These are phyloP conservation scores for Euryodendron excelsum DNA, from an alignment of 148 eudicot species.

Conservation along the genomic window DNA sequence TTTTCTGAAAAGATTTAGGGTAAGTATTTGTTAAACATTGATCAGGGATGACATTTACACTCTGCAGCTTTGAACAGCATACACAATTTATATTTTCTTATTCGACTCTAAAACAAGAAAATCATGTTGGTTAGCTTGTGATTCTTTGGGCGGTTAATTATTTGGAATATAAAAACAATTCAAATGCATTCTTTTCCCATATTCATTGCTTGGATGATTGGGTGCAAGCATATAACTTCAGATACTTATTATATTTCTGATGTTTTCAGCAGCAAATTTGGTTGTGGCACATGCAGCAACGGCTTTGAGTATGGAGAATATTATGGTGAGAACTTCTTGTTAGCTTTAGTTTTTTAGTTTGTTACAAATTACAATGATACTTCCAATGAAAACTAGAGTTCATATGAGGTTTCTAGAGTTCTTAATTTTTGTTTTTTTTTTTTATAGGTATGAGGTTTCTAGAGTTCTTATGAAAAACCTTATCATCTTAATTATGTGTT, in stretches of 20 bases:
- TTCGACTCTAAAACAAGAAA: background rate
- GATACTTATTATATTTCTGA: background rate
- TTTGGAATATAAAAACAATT: background rate
- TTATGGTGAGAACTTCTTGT: slow-evolving; percentile 37
- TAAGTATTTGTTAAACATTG: background rate
- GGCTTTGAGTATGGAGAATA: slow-evolving; percentile 36
- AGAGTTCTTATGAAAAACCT: no score
- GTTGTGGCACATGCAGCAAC: slow-evolving; percentile 45
- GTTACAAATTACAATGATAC: no score
- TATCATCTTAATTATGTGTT: no score
- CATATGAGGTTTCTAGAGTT: no score
- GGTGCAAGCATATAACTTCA: background rate
- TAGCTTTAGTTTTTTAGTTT: background rate
- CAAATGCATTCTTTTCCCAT: no score
- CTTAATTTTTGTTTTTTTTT: no score
- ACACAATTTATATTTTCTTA: background rate
- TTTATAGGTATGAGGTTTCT: no score
- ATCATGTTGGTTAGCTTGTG: background rate
- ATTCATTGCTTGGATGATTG: background rate
- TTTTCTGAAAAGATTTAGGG: background rate
- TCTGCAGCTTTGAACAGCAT: background rate
- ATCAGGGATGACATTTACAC: background rate
- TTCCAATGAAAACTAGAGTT: no score
- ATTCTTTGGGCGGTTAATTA: background rate
- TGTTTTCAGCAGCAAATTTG: slow-evolving; percentile 51